Evolutionary conservation across 257 asterid genomes (phyloP).

Genomic region (Forsythia viridissima): DNA sequence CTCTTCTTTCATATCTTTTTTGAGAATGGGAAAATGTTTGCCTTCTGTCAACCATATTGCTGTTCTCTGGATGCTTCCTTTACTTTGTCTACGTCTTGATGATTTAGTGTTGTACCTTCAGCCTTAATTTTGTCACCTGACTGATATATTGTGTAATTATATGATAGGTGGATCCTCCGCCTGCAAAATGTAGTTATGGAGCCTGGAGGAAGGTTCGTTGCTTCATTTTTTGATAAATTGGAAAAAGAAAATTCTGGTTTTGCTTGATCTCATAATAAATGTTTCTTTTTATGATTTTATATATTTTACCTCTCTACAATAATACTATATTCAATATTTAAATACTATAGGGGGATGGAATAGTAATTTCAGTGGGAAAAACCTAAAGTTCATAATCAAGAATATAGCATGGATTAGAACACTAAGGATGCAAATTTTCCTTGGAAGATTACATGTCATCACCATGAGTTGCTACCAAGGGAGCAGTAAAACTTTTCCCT

Average conservation of each 20-base stretch:
- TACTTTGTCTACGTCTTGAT: neutral
- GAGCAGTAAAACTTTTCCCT: neutral
- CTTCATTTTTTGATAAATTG: slow-evolving; percentile 14
- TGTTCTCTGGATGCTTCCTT: neutral
- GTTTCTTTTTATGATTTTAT: neutral
- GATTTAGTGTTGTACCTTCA: neutral
- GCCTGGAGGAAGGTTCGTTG: slow-evolving; percentile 63
- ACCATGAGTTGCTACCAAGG: neutral
- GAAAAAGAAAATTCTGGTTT: neutral
- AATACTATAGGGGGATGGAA: neutral
- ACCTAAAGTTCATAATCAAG: neutral
- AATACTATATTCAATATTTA: neutral
- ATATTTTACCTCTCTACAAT: neutral
- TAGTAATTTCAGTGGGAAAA: neutral
- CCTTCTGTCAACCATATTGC: neutral
- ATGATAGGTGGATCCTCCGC: slow-evolving; percentile 65
- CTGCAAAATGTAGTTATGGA: slow-evolving; percentile 44
- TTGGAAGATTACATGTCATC: neutral
- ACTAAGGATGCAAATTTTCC: neutral
- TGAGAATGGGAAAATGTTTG: neutral
- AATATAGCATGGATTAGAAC: neutral
- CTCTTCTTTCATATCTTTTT: neutral
- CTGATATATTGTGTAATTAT: slow-evolving; percentile 19
- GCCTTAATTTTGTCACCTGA: slow-evolving; percentile 1
- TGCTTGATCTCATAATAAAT: neutral